These are phyloP conservation scores for Rhodotorula mucilaginosa DNA, from an alignment of 1,284 basidiomycete species.

Conservation along the genomic window DNA sequence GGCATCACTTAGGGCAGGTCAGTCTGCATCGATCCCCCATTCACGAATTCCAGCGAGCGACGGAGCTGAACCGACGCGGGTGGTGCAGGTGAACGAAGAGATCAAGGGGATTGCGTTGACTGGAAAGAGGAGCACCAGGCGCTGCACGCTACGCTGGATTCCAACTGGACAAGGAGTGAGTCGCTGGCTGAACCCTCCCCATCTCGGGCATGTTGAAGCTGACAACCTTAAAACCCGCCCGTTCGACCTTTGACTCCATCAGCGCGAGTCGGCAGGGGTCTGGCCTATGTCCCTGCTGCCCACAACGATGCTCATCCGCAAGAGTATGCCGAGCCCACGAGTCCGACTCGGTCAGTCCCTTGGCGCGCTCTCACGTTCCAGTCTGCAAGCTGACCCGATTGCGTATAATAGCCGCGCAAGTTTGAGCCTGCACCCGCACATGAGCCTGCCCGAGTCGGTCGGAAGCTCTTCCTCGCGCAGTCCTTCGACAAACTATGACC, in stretches of 20 bases:
- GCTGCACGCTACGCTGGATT: neutral
- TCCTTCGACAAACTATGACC: neutral
- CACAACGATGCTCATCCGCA: neutral
- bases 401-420: neutral
- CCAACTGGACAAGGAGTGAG: neutral
- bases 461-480: conserved; percentile 8
- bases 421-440: conserved; percentile 11
- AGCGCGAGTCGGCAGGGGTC: conserved; percentile 26
- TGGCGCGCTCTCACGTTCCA: too few relatives aligned
- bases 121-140: too few relatives aligned
- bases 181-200: neutral
- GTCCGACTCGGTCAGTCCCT: neutral
- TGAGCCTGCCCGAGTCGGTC: conserved; percentile 5
- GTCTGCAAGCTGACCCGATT: neutral
- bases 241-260: too few relatives aligned
- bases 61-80: too few relatives aligned
- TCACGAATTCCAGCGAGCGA: too few relatives aligned
- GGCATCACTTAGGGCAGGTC: too few relatives aligned
- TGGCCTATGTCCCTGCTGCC: conserved; percentile 18
- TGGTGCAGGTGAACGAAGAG: too few relatives aligned
- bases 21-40: too few relatives aligned
- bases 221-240: neutral
- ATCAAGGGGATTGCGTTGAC: too few relatives aligned
- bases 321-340: neutral
- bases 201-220: neutral